Base-by-base conservation (phyloP, 1,139 yeast species). In the Scheffersomyces illinoinensis region DNA sequence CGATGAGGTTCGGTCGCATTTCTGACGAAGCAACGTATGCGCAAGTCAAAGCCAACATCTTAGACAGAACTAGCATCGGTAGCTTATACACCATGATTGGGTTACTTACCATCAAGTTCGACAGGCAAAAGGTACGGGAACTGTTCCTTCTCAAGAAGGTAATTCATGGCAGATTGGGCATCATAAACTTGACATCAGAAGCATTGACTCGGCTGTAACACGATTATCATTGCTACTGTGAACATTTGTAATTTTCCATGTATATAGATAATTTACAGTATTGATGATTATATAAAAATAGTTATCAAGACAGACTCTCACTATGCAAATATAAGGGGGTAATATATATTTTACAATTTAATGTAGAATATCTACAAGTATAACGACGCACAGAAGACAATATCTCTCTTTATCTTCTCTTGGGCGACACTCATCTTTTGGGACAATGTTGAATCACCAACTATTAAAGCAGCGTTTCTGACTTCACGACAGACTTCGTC, bases 401-500 rank as follows among this genome's bases (percentile, higher is more conserved):
- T 95, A 74, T 95, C 99, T 68, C 99, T 86, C 76, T 95, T 95
- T 72, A 95, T 95, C 73, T 86, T 85, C 71, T 95, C 99, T 75
- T 95, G 99, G 0, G 98, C 98, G 61, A 87, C 89, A 26, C 87
- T 83, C 96, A 96, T 92, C 74, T 93, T 93, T 54, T 91, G 82
- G 72, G 93, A 96, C 65, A 96, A 81, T 17, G 86, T 84, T 4
- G 96, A 88, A 73, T 95, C 98, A 57, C 99, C 99, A 67, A 96
- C 92, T 66, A 95, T 93, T 65, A 95, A 82, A 0, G 98, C 95
- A 4, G 98, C 98, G 59, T 91, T 90, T 79, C 90, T 91, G 50
- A 95, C 98, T 71, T 95, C 96, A 59, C 98, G 86, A 73, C 98
- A 93, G 47, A 95, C 87, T 75, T 95, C 99, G 75, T 95, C 99